Percentiles rank a stretch among this genome's conserved stretches.
These are phyloP conservation scores for Pseudisothecium myosuroides DNA, from an alignment of 225 moss, liverwort and hornwort species.

Conservation along the genomic window DNA sequence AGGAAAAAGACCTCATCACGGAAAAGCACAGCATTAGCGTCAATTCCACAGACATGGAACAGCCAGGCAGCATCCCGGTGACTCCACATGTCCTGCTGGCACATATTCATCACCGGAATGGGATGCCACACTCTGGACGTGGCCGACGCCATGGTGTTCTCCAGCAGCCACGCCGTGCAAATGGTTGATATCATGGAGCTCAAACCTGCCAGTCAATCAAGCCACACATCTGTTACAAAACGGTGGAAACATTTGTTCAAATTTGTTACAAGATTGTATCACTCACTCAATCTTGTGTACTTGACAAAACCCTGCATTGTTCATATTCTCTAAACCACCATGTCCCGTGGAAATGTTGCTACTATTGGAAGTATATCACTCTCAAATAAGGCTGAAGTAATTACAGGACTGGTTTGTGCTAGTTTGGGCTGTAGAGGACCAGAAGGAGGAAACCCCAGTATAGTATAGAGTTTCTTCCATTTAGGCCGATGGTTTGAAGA, in stretches of 20 bases:
- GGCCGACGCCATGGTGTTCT: constrained; percentile 33
- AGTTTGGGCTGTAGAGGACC: neutral
- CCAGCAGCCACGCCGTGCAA: constrained; percentile 42
- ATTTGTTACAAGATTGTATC: neutral
- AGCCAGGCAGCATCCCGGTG: constrained; percentile 44
- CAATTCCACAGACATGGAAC: constrained; percentile 44
- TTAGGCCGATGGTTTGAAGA: neutral
- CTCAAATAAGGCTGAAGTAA: neutral
- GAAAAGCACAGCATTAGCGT: constrained; percentile 24
- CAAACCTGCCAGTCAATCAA: neutral
- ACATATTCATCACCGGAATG: constrained; percentile 38
- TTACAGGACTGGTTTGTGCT: neutral
- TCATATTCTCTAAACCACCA: too few species aligned
- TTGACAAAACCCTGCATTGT: neutral
- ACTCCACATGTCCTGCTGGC: constrained; percentile 24
- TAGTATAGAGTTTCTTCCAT: neutral
- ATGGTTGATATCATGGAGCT: constrained; percentile 37
- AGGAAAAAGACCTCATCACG: constrained; percentile 14
- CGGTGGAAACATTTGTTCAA: neutral
- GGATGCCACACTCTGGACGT: constrained; percentile 25
- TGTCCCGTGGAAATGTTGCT: neutral
- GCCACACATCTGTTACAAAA: neutral
- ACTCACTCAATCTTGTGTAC: neutral
- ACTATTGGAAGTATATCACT: neutral
- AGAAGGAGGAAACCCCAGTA: neutral